phyloP scores from a whole-genome alignment of 2,329 filamentous ascomycete species.

The Microcyclospora tardicrescens region DNA sequence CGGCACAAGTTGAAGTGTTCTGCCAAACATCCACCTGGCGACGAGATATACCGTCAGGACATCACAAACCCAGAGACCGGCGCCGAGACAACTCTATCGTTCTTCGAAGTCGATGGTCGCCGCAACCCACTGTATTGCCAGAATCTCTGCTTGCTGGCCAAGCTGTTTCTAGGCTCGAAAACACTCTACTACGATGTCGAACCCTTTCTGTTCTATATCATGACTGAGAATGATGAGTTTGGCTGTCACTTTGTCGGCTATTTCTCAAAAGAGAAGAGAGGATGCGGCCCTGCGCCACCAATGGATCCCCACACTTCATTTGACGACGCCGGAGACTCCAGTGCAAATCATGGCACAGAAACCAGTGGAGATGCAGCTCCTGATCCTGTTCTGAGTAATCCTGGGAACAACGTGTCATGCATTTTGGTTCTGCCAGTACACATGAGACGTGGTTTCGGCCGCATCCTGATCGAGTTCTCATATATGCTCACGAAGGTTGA shows the following conservation, averaged over 20 bases:
- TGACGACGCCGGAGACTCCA: conserved; percentile 11
- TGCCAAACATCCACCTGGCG: conserved; percentile 89
- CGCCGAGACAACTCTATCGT: conserved; percentile 41
- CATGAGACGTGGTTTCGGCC: conserved; percentile 92
- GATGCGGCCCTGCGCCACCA: conserved; percentile 50
- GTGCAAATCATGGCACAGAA: conserved; percentile 9
- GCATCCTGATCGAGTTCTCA: conserved; percentile 94
- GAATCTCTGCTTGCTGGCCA: conserved; percentile 88
- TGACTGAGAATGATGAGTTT: conserved; percentile 82
- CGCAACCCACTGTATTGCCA: conserved; percentile 98
- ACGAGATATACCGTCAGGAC: conserved; percentile 90
- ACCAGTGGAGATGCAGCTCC: conserved; percentile 9
- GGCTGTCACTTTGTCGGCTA: conserved; percentile 98
- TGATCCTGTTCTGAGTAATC: conserved; percentile 21
- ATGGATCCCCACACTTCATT: conserved; percentile 31
- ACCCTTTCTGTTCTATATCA: conserved; percentile 92
- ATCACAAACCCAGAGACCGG: conserved; percentile 43
- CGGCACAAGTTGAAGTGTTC: conserved; percentile 90
- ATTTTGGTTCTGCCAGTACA: conserved; percentile 94
- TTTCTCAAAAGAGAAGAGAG: conserved; percentile 93
- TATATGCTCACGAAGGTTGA: conserved; percentile 91
- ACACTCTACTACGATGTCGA: conserved; percentile 97
- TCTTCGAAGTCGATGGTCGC: conserved; percentile 94
- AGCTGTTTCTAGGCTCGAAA: conserved; percentile 96
- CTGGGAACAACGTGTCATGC: conserved; percentile 82